These are phyloP conservation scores for Macadamia integrifolia DNA, from an alignment of 164 flowering plant species.

Conservation along the genomic window DNA sequence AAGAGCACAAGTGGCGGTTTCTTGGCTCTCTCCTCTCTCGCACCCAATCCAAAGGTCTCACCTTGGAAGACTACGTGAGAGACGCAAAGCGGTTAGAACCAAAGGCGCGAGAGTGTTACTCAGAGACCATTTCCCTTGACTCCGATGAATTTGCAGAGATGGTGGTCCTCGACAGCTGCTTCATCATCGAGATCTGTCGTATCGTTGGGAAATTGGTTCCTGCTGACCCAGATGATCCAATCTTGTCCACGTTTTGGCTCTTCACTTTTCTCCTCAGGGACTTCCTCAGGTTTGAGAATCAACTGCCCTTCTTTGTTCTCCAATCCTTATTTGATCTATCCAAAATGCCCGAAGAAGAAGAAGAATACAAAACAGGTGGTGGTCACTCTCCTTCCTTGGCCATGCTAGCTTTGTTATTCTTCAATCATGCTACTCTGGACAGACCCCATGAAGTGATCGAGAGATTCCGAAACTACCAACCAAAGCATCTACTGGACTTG, in stretches of 20 bases:
- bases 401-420: background rate
- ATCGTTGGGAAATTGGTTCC: too few relatives aligned
- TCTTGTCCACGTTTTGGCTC: constrained; percentile 1
- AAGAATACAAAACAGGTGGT: too few relatives aligned
- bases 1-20: constrained; percentile 7
- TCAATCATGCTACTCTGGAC: constrained; percentile 1
- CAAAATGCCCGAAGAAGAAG: constrained; percentile 17
- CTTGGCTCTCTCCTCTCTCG: background rate
- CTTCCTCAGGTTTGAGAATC: constrained; percentile 10
- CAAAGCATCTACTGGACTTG: constrained; percentile 46
- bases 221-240: background rate
- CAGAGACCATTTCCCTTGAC: background rate
- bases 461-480: constrained; percentile 5
- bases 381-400: too few relatives aligned
- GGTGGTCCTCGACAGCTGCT: constrained; percentile 19
- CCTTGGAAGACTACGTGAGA: background rate
- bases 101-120: constrained; percentile 5
- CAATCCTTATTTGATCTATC: constrained; percentile 8
- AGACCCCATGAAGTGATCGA: constrained; percentile 21
- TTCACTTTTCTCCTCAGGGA: background rate
- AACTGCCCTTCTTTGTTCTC: constrained; percentile 11
- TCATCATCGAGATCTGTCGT: constrained; percentile 13
- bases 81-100: constrained; percentile 3
- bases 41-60: background rate
- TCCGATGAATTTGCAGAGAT: constrained; percentile 10